Evolutionary conservation across 1,139 yeast genomes (phyloP).

Genomic region (Taphrina confusa): DNA sequence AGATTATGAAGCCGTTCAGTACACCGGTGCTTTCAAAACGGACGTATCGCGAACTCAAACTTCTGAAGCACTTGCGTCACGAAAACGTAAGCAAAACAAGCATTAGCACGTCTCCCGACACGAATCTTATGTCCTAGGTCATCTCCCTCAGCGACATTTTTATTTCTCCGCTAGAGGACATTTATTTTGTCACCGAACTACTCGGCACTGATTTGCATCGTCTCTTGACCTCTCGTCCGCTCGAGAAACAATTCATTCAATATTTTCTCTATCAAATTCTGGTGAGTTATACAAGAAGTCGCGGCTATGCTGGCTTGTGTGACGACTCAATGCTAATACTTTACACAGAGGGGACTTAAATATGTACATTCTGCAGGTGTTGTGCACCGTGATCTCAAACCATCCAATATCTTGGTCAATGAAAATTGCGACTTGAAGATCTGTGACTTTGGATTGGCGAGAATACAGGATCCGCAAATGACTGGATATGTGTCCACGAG

Average conservation of each 20-base stretch:
- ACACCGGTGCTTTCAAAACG: conserved; percentile 94
- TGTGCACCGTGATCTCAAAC: conserved; percentile 90
- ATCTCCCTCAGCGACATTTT: conserved; percentile 93
- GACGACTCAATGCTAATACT: neutral
- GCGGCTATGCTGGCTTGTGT: too few species aligned
- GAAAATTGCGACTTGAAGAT: conserved; percentile 89
- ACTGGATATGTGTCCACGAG: conserved; percentile 97
- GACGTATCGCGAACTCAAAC: conserved; percentile 90
- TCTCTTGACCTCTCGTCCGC: conserved; percentile 83
- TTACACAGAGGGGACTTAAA: conserved; percentile 67
- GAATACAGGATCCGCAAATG: conserved; percentile 98
- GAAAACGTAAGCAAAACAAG: conserved; percentile 63
- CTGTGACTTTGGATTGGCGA: conserved; percentile 94
- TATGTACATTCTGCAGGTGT: conserved; percentile 97
- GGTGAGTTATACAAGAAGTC: conserved; percentile 41
- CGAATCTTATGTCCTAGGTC: conserved; percentile 22
- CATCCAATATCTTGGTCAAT: conserved; percentile 86
- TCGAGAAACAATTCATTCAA: conserved; percentile 94
- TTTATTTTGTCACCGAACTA: conserved; percentile 92
- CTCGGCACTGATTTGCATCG: conserved; percentile 96
- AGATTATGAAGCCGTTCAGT: conserved; percentile 95
- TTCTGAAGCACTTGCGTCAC: conserved; percentile 88
- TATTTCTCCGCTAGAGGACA: conserved; percentile 91
- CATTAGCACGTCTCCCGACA: too few species aligned
- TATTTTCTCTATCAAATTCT: conserved; percentile 92